phyloP scores from a whole-genome alignment of 2,329 filamentous ascomycete species.

The Pseudonectria buxi region DNA sequence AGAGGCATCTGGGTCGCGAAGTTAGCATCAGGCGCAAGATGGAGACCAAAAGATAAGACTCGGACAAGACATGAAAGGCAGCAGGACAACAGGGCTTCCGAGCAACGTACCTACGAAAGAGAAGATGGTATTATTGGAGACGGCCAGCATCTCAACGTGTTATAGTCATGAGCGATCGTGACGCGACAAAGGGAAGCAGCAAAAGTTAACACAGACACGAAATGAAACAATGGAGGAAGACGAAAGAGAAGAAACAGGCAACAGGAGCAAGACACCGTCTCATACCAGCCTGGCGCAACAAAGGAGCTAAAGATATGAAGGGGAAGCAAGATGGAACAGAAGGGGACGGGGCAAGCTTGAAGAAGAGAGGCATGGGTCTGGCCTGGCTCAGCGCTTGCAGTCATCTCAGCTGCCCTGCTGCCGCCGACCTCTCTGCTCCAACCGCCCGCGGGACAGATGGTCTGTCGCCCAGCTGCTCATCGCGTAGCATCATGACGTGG shows the following conservation, averaged over 20 bases:
- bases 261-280: not conserved
- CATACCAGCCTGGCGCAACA: not conserved
- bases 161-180: constrained; percentile 17
- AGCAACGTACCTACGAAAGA: constrained; percentile 19
- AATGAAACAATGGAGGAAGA: constrained; percentile 2
- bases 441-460: too few species aligned
- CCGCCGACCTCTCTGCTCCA: too few species aligned
- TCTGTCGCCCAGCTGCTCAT: too few species aligned
- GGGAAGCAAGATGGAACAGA: constrained; percentile 2
- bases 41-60: constrained; percentile 2
- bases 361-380: too few species aligned
- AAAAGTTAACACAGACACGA: constrained; percentile 7
- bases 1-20: constrained; percentile 30
- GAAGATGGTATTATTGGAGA: constrained; percentile 23
- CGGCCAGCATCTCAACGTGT: constrained; percentile 31
- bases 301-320: constrained; percentile 5
- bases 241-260: constrained; percentile 2
- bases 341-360: too few species aligned
- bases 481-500: too few species aligned
- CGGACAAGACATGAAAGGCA: not conserved
- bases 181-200: constrained; percentile 11
- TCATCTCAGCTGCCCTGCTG: too few species aligned
- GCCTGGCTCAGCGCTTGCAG: too few species aligned
- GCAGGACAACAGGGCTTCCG: not conserved
- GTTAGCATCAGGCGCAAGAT: too few species aligned